Conservation (phyloP, 345 rosid genomes). For the Euphorbia pulcherrima region DNA sequence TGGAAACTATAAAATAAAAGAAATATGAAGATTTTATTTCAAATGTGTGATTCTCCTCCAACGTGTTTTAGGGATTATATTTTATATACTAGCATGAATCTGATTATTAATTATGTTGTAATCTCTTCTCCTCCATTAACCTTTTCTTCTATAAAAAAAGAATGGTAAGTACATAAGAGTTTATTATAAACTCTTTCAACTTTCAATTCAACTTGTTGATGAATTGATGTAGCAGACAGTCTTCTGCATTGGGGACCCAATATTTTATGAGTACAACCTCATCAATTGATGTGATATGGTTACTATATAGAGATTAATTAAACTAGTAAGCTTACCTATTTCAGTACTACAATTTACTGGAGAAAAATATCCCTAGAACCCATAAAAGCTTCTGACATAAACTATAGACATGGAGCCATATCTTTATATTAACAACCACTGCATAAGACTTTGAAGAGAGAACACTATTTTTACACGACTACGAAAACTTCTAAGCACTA, state of each 20-base stretch:
- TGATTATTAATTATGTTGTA: no score
- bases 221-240: not conserved
- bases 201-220: not conserved
- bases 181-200: not conserved
- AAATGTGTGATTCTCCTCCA: no score
- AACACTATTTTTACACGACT: no score
- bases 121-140: no score
- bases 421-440: not conserved
- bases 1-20: no score
- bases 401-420: not conserved
- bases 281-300: not conserved
- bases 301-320: not conserved
- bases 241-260: not conserved
- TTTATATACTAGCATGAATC: no score
- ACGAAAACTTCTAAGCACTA: no score
- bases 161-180: no score
- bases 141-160: no score
- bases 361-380: not conserved
- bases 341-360: not conserved
- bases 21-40: no score
- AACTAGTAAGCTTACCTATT: no score
- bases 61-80: no score
- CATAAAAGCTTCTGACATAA: not conserved
- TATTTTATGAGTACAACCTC: constrained; percentile 14
- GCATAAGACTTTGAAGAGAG: not conserved